Evolutionary conservation across 1,139 yeast genomes (phyloP), one percentile per base, ranked within the genome.

Genomic region (Blastobotrys buckinghamii): DNA sequence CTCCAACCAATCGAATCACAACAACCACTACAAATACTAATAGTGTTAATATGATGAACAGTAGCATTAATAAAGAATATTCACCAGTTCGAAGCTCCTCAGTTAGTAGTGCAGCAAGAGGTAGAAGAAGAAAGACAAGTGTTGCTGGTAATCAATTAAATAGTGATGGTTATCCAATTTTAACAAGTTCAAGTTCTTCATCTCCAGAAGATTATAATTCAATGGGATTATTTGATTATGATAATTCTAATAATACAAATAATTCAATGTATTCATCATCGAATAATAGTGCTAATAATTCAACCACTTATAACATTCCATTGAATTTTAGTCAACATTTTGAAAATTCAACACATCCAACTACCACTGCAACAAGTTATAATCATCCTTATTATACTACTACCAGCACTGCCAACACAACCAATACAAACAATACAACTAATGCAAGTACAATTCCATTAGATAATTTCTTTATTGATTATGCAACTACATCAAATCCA

Each of bases 1-100:
- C 56, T 12, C 56, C 56, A 9, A 44, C 38, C 4, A 34, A 34
- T 19, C 7, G 39, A 36, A n/a, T n/a, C n/a, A n/a, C n/a, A n/a
- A n/a, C 37, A 20, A 33, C 37, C 19, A 33, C 37, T 17, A 33
- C 37, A 7, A 33, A n/a, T n/a, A n/a, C n/a, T n/a, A n/a, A n/a
- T n/a, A n/a, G 38, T 9, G n/a, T 16, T 13, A 19, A 19, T 34
- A 10, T 19, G 6, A 4, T 8, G 13, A 34, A 19, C 38, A 8
- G 3, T 5, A 6, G 38, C 6, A 12, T 9, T 3, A 8, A 16
- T 4, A 34, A 16, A 17, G 39, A 35, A 19, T 15, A 8, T 16
- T 34, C 38, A 34, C 38, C 39, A 16, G 22, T 26, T 13, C 5
- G 16, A 22, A 19, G 27, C 19, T 17, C 39, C 6, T 22, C 39